phyloP scores from a whole-genome alignment of 129 eudicot genomes.

The Cynara cardunculus region DNA sequence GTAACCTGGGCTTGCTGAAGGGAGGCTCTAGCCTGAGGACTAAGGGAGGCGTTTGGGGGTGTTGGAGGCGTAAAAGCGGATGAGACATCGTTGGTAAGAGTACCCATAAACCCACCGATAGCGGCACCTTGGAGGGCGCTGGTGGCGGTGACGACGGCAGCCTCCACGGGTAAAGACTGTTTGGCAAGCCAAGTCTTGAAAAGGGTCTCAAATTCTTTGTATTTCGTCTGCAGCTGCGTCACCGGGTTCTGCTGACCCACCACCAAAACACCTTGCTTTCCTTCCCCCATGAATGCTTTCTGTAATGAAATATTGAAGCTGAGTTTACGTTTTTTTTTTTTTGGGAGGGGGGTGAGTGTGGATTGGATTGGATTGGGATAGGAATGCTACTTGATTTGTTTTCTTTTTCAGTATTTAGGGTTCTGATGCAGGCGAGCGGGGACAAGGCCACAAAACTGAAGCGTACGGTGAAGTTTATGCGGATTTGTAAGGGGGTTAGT shows the following conservation, averaged over 20 bases:
- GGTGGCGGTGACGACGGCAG: conserved; percentile 56
- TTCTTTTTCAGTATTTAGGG: not conserved
- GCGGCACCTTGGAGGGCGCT: conserved; percentile 61
- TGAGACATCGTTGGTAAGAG: conserved; percentile 37
- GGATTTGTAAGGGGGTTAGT: no score
- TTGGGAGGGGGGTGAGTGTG: not conserved
- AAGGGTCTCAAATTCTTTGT: conserved; percentile 44
- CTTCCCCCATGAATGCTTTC: conserved; percentile 30
- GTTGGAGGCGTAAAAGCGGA: conserved; percentile 34
- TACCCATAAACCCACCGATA: conserved; percentile 62
- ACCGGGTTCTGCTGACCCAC: conserved; percentile 32
- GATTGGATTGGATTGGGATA: not conserved
- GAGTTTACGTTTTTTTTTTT: not conserved
- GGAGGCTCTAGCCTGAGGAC: conserved; percentile 51
- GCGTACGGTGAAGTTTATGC: not conserved
- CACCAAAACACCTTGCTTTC: conserved; percentile 30
- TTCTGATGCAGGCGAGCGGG: not conserved
- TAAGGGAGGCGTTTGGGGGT: conserved; percentile 29
- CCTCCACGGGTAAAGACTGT: conserved; percentile 60
- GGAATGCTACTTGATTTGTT: not conserved
- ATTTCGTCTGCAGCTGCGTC: conserved; percentile 36
- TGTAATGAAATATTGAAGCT: not conserved
- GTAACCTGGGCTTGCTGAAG: conserved; percentile 59
- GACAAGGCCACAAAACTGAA: not conserved
- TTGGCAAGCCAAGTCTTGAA: conserved; percentile 49